Evolutionary conservation across 2,329 filamentous ascomycete genomes (phyloP), one percentile per base, ranked within the genome.

Genomic region (Colletotrichum simmondsii): DNA sequence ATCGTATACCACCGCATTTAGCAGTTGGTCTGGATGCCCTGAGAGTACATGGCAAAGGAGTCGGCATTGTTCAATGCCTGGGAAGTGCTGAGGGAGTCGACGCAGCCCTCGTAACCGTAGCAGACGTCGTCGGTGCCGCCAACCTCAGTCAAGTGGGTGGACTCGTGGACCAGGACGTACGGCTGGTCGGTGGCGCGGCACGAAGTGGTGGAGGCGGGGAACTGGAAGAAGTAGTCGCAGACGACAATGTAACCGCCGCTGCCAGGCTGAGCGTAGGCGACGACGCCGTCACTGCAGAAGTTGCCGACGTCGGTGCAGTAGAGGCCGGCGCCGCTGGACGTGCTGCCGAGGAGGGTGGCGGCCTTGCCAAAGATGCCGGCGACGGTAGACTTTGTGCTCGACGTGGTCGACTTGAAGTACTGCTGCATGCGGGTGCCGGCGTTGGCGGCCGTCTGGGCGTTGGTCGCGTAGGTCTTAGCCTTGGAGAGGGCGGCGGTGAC

Each of bases 111-210:
- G 37, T 42, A 42, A 16, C 37, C 37, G 37, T 42, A 75, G 46
- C 70, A 73, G 37, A 75, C 75, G n/a, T 73, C 71, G 8, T 64
- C 57, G 7, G 91, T 92, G 8, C 89, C 89, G 65, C 88, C 89
- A 73, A 81, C 82, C 85, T 78, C 86, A 81, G n/a, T 88, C 85
- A 87, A 75, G 78, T 93, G 92, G 5, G 91, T 92, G 76, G 87
- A 84, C 84, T 93, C 92, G 77, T 94, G 92, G 16, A 94, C 80
- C 32, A 87, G 87, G 16, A 91, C 93, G 16, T 87, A 92, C 4
- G 89, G 89, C 82, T 92, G 89, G 61, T 73, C 71, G 22, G 68
- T 57, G 1, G 77, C 86, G 77, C 93, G 90, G 83, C 92, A 94
- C 1, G 78, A 80, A 6, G 75, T 76, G 11, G 86, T 82, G 22